phyloP scores from a whole-genome alignment of 2,329 filamentous ascomycete genomes.

The Plectosphaerella cucumerina region DNA sequence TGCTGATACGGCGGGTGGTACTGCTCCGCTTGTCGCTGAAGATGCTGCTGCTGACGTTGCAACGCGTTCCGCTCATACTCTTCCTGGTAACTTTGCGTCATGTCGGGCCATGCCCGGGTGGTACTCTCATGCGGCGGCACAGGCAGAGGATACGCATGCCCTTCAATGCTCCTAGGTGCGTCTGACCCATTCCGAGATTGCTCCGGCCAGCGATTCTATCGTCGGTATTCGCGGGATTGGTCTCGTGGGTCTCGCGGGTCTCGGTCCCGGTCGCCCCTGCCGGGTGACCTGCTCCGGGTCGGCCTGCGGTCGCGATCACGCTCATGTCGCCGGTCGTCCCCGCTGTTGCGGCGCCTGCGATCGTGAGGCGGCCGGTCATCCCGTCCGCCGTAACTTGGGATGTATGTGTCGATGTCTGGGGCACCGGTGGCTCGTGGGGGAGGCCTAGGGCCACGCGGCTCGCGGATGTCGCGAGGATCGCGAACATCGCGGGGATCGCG shows the following conservation, averaged over 20 bases:
- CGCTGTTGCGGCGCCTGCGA: constrained; percentile 11
- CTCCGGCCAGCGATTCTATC: constrained; percentile 27
- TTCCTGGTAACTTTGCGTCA: no score
- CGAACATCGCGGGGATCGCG: constrained; percentile 15
- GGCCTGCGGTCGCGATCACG: constrained; percentile 34
- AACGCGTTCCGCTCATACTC: no score
- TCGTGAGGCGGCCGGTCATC: constrained; percentile 16
- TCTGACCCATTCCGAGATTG: no score
- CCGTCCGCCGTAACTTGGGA: constrained; percentile 37
- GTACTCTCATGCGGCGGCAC: no score
- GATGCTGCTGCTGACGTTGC: constrained; percentile 13
- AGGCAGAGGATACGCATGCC: no score
- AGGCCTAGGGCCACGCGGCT: constrained; percentile 18
- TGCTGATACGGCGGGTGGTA: not conserved
- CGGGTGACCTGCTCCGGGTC: constrained; percentile 34
- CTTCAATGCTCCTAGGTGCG: no score
- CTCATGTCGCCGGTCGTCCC: constrained; percentile 25
- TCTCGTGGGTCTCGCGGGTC: constrained; percentile 22
- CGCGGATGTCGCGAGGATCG: constrained; percentile 19
- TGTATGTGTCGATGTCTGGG: constrained; percentile 44
- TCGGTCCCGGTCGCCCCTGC: constrained; percentile 33
- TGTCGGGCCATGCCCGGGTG: no score
- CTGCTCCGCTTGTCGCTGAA: constrained; percentile 13
- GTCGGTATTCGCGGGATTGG: constrained; percentile 32
- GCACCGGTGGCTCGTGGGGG: constrained; percentile 17